Conservation (phyloP, 495 filamentous ascomycete genomes). For the Pseudoneurospora amorphoporcata region DNA sequence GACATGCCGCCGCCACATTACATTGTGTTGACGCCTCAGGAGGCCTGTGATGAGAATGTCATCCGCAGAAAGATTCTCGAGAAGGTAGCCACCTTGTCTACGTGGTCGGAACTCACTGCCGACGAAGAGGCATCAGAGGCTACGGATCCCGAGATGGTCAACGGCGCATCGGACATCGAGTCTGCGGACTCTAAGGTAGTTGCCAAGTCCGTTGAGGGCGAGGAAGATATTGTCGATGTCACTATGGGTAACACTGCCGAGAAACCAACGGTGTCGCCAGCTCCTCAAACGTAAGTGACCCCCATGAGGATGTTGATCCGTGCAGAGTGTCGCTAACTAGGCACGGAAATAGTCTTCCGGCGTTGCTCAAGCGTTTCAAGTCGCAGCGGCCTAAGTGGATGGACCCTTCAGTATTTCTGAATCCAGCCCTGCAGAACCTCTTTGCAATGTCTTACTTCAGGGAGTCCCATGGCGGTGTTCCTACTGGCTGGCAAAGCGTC, state of each 20-base stretch:
- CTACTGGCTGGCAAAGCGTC: conserved; percentile 52
- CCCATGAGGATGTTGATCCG: background rate
- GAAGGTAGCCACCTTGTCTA: conserved; percentile 37
- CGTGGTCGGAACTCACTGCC: conserved; percentile 29
- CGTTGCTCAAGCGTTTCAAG: conserved; percentile 21
- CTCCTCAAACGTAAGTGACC: conserved; percentile 11
- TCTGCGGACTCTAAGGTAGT: conserved; percentile 61
- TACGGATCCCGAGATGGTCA: conserved; percentile 58
- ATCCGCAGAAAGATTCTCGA: conserved; percentile 42
- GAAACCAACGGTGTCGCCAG: conserved; percentile 5
- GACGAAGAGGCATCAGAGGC: conserved; percentile 41
- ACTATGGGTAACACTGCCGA: conserved; percentile 57
- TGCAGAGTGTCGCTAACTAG: background rate
- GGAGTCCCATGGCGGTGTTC: conserved; percentile 41
- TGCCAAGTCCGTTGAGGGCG: conserved; percentile 70
- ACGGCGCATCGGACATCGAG: conserved; percentile 63
- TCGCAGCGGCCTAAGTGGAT: conserved; percentile 33
- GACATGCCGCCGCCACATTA: conserved; percentile 35
- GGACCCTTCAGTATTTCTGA: conserved; percentile 35
- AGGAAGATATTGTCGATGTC: conserved; percentile 86
- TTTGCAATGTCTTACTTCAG: conserved; percentile 59
- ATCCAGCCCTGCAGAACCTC: conserved; percentile 49
- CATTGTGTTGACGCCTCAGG: conserved; percentile 38
- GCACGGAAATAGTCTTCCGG: conserved; percentile 8
- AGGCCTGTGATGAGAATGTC: conserved; percentile 38